These are phyloP conservation scores for Tetrastigma voinierianum DNA, from an alignment of 164 flowering plant species.

Conservation along the genomic window DNA sequence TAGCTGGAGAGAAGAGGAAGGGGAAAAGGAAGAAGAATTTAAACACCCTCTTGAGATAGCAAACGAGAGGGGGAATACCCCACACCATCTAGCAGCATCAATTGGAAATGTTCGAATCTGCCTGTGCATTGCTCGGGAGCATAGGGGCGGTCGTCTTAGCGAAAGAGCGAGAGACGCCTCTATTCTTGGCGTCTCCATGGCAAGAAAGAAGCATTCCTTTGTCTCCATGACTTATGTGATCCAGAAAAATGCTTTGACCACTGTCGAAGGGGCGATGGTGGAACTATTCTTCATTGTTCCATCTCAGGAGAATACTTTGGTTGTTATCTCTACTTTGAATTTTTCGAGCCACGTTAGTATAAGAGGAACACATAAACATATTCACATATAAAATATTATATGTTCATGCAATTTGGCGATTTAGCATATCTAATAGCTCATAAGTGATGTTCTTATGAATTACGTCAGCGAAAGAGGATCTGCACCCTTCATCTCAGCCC, in stretches of 20 bases:
- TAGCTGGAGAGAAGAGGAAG: background rate
- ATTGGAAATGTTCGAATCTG: background rate
- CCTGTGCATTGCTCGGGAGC: background rate
- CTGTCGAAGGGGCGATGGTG: background rate
- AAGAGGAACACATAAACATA: too few relatives aligned
- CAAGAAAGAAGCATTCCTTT: background rate
- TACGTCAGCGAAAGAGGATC: background rate
- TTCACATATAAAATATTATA: too few relatives aligned
- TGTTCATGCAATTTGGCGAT: background rate
- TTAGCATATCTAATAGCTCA: conserved; percentile 14
- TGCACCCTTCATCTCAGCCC: conserved; percentile 13
- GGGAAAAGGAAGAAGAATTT: too few relatives aligned
- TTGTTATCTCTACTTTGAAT: too few relatives aligned
- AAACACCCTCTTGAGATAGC: too few relatives aligned
- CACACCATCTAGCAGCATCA: too few relatives aligned
- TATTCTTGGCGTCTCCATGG: too few relatives aligned
- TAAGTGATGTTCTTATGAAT: background rate
- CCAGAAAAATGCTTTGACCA: background rate
- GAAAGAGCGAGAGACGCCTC: background rate
- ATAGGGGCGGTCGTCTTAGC: background rate
- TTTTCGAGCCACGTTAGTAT: too few relatives aligned
- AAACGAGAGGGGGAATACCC: too few relatives aligned
- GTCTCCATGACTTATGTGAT: background rate
- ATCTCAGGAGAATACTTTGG: too few relatives aligned
- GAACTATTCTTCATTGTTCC: background rate